Base-by-base conservation (phyloP, 371 early-diverging fungal species). In the Zychaea mexicana region DNA sequence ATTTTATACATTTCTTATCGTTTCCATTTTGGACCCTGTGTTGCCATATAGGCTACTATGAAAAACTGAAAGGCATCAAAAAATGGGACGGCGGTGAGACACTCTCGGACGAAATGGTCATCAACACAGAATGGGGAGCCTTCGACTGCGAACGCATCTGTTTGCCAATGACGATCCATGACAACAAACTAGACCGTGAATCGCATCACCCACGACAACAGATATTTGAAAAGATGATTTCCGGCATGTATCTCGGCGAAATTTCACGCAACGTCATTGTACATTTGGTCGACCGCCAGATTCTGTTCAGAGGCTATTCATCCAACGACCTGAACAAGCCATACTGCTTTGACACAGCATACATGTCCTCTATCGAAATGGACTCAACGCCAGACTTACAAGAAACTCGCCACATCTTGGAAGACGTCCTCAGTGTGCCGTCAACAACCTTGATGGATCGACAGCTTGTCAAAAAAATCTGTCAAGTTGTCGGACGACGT, bases 191-290 rank as follows among this genome's bases (percentile, higher is more conserved):
- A 53, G 95, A 98, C 72, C 82, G 92, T 36, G 86, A 85, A 65
- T 90, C 95, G 9, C 74, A 83, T 31, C 92, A 96, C 79, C 92
- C 93, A 22, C 83, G 86, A 47, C 68, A 81, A 36, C 96, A 96
- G 64, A 83, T 89, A 6, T 92, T 91, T 60, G 97, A 97, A 78
- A 98, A 98, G 80, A 88, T 96, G 90, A 90, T 96, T 28, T 90
- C 94, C 17, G 98, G 98, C 15, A 88, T 96, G 81, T 98, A 97
- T 69, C 77, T 98, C 2, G 98, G 97, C 57, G 97, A 98, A 72
- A 88, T 98, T 49, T 84, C 85, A 0, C 92, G 97, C 19, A 82
- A 88, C 59, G 83, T 90, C 49, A 66, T 92, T 30, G 67, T 94
- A 27, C 85, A 95, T 61, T 82, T 96, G 26, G 78, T 91, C 52